Percentiles rank a stretch among this genome's conserved stretches.
Conservation (phyloP, 2,329 filamentous ascomycete species). For the Mariannaea sp. region DNA sequence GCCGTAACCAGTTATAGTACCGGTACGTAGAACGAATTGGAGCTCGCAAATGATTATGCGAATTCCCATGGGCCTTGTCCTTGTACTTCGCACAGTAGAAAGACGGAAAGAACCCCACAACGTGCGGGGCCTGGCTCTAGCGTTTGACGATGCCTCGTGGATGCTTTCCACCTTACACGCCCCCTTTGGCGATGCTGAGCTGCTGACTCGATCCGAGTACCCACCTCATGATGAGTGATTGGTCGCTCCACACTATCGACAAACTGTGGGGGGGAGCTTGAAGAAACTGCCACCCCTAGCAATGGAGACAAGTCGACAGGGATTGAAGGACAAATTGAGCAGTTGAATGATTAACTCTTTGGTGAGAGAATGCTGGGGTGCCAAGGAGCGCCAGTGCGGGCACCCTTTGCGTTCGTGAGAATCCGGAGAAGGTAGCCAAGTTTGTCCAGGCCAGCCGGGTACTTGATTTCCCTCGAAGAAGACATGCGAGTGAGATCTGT, state of each 20-base stretch:
- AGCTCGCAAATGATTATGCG: slow-evolving; percentile 16
- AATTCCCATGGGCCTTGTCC: slow-evolving; percentile 10
- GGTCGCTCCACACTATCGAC: slow-evolving; percentile 37
- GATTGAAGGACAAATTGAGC: slow-evolving; percentile 30
- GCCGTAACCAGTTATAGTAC: no score
- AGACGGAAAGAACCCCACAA: slow-evolving; percentile 23
- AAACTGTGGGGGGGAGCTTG: slow-evolving; percentile 31
- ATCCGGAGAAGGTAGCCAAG: slow-evolving; percentile 4
- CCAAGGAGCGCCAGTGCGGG: slow-evolving; percentile 24
- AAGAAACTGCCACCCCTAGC: slow-evolving; percentile 13
- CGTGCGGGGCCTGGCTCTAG: slow-evolving; percentile 32
- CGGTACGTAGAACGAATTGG: slow-evolving; percentile 12
- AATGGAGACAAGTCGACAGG: slow-evolving; percentile 18
- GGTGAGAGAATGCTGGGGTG: slow-evolving; percentile 13
- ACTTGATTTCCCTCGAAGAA: slow-evolving; percentile 5
- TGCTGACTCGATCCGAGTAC: slow-evolving; percentile 31
- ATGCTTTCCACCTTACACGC: slow-evolving; percentile 25
- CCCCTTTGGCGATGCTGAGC: slow-evolving; percentile 19
- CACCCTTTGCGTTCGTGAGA: slow-evolving; percentile 22
- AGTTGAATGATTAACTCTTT: slow-evolving; percentile 12
- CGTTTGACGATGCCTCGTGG: slow-evolving; percentile 33
- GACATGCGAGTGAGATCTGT: slow-evolving; percentile 17
- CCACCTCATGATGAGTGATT: slow-evolving; percentile 26
- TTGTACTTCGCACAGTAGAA: no score
- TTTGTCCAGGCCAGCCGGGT: slow-evolving; percentile 8